phyloP scores from a whole-genome alignment of 768 basidiomycete species.

The Suillus brevipes region DNA sequence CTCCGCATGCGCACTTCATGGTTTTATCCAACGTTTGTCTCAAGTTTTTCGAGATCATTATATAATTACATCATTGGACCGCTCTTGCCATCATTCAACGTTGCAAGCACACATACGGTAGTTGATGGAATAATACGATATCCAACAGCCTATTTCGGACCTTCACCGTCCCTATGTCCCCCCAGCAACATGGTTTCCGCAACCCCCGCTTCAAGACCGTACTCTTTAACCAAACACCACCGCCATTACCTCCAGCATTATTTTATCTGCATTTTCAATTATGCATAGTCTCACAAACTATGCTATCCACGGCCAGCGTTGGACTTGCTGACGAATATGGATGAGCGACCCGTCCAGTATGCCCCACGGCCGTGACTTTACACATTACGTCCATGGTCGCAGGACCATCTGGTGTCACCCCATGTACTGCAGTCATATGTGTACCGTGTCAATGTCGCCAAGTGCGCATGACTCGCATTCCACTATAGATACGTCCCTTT shows the following conservation, averaged over 20 bases:
- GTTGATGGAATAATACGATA: not conserved
- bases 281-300: not conserved
- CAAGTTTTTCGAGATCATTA: not conserved
- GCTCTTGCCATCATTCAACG: not conserved
- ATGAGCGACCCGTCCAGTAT: not conserved
- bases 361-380: not conserved
- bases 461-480: constrained; percentile 39
- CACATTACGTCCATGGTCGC: not conserved
- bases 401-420: not conserved
- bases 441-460: constrained; percentile 65
- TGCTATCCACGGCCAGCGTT: not conserved
- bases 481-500: constrained; percentile 20
- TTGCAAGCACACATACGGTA: not conserved
- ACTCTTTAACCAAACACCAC: constrained; percentile 3
- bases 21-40: not conserved
- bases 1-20: not conserved
- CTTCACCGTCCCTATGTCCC: constrained; percentile 12
- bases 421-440: constrained; percentile 1
- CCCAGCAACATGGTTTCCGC: constrained; percentile 3
- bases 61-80: not conserved
- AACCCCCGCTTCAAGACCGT: not conserved
- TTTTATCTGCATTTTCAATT: constrained; percentile 5
- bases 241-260: not conserved
- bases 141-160: not conserved
- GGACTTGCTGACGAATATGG: not conserved